These are phyloP conservation scores for Xylaria venustula DNA, from an alignment of 495 filamentous ascomycete genomes.

Conservation along the genomic window DNA sequence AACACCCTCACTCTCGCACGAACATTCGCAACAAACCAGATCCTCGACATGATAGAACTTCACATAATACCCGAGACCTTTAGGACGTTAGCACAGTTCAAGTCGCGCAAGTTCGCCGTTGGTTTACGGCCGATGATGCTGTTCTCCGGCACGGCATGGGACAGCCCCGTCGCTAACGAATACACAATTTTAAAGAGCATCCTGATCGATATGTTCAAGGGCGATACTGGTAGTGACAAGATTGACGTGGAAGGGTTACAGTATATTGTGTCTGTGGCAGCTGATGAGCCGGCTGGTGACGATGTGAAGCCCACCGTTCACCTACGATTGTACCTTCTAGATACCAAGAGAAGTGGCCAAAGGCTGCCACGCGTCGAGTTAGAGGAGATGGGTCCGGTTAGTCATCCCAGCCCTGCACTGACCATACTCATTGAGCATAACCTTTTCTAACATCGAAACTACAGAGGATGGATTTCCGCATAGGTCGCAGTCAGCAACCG, in stretches of 20 bases:
- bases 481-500: constrained; percentile 77
- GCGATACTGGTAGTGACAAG: constrained; percentile 57
- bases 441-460: background rate
- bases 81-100: constrained; percentile 71
- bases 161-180: constrained; percentile 66
- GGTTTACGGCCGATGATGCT: constrained; percentile 84
- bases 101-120: constrained; percentile 74
- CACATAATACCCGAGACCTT: constrained; percentile 67
- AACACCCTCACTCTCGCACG: constrained; percentile 82
- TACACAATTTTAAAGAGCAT: constrained; percentile 84
- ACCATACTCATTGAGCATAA: background rate
- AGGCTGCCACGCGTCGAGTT: constrained; percentile 86
- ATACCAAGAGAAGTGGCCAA: constrained; percentile 82
- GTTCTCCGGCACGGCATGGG: constrained; percentile 83
- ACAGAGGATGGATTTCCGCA: constrained; percentile 77
- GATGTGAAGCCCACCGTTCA: constrained; percentile 66
- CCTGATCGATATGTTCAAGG: constrained; percentile 85
- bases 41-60: constrained; percentile 92
- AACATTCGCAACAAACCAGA: constrained; percentile 70
- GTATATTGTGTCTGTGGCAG: constrained; percentile 78
- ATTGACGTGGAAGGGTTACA: constrained; percentile 94
- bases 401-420: background rate
- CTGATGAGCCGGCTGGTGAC: constrained; percentile 60
- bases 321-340: constrained; percentile 78
- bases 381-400: constrained; percentile 84